A percentile compares a stretch with the other conserved stretches of the same genome.
These are phyloP conservation scores for Dioscorea dumetorum DNA, from an alignment of 106 monocot genomes.

Conservation along the genomic window DNA sequence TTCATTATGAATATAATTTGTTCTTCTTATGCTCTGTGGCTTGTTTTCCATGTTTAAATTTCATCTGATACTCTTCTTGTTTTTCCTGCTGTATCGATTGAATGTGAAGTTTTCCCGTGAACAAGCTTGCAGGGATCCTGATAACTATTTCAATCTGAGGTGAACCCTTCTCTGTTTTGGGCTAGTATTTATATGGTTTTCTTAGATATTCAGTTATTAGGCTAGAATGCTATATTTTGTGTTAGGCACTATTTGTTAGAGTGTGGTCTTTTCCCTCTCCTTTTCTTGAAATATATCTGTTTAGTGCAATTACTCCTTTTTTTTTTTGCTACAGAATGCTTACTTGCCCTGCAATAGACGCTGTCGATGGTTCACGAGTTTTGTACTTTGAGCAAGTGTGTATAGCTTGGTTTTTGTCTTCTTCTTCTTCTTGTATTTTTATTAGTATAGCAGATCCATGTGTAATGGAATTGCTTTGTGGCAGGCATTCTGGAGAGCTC, in stretches of 20 bases:
- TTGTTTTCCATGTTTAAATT: not conserved
- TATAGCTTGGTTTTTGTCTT: not conserved
- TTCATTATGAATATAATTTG: not conserved
- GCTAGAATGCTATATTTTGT: not conserved
- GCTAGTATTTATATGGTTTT: not conserved
- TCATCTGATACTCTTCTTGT: not conserved
- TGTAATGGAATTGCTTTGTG: not conserved
- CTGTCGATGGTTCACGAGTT: conserved; percentile 91
- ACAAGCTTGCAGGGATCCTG: conserved; percentile 67
- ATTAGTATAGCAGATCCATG: not conserved
- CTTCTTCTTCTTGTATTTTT: not conserved
- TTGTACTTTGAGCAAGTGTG: conserved; percentile 88
- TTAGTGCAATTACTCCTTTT: too few species aligned
- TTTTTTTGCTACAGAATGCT: conserved; percentile 43
- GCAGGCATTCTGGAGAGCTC: conserved; percentile 97
- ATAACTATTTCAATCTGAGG: conserved; percentile 66
- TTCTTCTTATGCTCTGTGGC: not conserved
- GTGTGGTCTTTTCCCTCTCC: not conserved
- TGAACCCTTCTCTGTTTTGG: conserved; percentile 3
- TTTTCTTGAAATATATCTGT: not conserved
- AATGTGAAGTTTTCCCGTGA: conserved; percentile 41
- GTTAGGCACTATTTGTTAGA: not conserved
- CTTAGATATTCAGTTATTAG: not conserved
- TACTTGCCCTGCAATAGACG: conserved; percentile 84
- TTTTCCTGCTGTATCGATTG: not conserved